Base-by-base conservation (phyloP, 768 basidiomycete species). In the Mycena venus region DNA sequence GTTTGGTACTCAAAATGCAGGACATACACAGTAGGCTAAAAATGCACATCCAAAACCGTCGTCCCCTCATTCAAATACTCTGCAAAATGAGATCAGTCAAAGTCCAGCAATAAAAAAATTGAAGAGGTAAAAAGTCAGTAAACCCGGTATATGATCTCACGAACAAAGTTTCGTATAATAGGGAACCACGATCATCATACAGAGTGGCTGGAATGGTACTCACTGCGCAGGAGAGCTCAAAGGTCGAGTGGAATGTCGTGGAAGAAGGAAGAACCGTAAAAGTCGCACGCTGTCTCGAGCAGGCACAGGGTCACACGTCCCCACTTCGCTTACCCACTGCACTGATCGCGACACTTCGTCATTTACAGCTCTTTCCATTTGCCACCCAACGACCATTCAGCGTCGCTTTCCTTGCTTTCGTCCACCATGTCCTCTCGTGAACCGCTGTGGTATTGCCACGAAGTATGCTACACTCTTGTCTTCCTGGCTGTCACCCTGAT, bases 361-460 rank as follows among this genome's bases (percentile, higher is more conserved):
- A 76, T 71, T 27, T 73, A 67, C 72, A 69, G 36, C 31, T n/a
- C n/a, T 2, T 11, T 51, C 14, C 25, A n/a, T 62, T 36, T n/a
- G n/a, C n/a, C n/a, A n/a, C n/a, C n/a, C n/a, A n/a, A n/a, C n/a
- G n/a, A n/a, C n/a, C n/a, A n/a, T n/a, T n/a, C n/a, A n/a, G n/a
- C n/a, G n/a, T n/a, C n/a, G n/a, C n/a, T n/a, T n/a, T 55, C 65
- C 53, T 74, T 70, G 56, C 72, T 60, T 68, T 55, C 42, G 32
- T 63, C 44, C 32, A 70, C 60, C 67, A 94, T 95, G 94, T 92
- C 94, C 17, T 86, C 88, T 25, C 87, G 93, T 82, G 92, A 93
- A 75, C 91, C 93, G 5, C 80, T 94, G 78, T 96, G 94, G 94
- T 95, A 86, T 78, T 95, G 94, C 76, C 93, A 95, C 79, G 86